Conservation (phyloP, 2,329 filamentous ascomycete genomes). For the Ophiostoma triangulosporum region DNA sequence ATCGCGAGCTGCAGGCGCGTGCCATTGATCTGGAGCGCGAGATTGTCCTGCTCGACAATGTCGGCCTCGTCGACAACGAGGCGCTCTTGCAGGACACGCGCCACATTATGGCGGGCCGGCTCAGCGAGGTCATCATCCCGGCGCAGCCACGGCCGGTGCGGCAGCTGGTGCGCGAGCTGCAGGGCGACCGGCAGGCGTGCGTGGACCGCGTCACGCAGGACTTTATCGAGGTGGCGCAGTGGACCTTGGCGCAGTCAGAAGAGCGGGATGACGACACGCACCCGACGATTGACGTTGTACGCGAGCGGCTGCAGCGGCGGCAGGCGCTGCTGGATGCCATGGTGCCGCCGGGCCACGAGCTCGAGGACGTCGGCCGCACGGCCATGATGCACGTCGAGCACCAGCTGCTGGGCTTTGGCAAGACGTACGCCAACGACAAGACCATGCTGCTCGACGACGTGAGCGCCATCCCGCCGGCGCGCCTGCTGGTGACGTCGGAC, state of each 20-base stretch:
- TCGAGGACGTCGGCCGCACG: constrained; percentile 5
- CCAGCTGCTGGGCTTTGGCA: constrained; percentile 6
- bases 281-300: constrained; percentile 6
- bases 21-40: constrained; percentile 9
- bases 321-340: constrained; percentile 12
- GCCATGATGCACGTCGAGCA: constrained; percentile 13
- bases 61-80: constrained; percentile 4
- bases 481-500: constrained; percentile 13
- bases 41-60: constrained; percentile 7
- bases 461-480: constrained; percentile 7
- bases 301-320: constrained; percentile 8
- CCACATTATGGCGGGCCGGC: constrained; percentile 7
- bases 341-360: constrained; percentile 4
- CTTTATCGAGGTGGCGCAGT: constrained; percentile 12
- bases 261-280: background rate
- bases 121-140: constrained; percentile 8
- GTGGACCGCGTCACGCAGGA: constrained; percentile 10
- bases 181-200: constrained; percentile 5
- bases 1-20: background rate
- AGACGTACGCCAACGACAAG: constrained; percentile 12
- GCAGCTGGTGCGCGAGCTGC: constrained; percentile 11
- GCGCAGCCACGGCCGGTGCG: constrained; percentile 9
- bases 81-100: constrained; percentile 4
- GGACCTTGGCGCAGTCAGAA: constrained; percentile 8
- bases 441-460: constrained; percentile 11